These are phyloP conservation scores for Cyclocybe aegerita DNA, from an alignment of 768 basidiomycete species.

Conservation along the genomic window DNA sequence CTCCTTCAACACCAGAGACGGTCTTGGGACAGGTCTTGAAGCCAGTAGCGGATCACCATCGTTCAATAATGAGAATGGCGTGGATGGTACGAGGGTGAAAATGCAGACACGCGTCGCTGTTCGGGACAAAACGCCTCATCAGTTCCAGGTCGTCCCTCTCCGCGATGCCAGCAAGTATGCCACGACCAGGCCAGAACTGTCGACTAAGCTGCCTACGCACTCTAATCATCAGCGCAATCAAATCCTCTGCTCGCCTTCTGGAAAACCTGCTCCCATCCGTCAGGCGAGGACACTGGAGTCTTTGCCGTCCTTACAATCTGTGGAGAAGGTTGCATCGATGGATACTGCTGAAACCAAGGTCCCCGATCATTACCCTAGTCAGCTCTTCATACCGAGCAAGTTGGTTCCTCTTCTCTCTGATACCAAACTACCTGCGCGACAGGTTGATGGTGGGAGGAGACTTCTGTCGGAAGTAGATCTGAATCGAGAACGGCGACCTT, in stretches of 20 bases:
- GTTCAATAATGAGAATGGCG: slow-evolving; percentile 13
- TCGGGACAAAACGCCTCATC: slow-evolving; percentile 41
- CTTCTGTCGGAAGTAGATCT: slow-evolving; percentile 12
- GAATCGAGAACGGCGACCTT: neutral
- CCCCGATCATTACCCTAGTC: slow-evolving; percentile 1
- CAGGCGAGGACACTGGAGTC: slow-evolving; percentile 5
- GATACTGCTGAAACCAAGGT: slow-evolving; percentile 1
- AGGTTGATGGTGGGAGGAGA: neutral
- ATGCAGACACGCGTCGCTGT: slow-evolving; percentile 48
- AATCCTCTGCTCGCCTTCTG: slow-evolving; percentile 8
- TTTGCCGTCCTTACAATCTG: slow-evolving; percentile 5
- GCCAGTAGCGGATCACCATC: slow-evolving; percentile 5
- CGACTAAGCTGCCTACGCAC: slow-evolving; percentile 5
- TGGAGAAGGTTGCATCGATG: neutral
- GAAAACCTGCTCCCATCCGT: slow-evolving; percentile 8
- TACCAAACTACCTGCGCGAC: neutral
- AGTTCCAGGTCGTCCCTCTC: slow-evolving; percentile 43
- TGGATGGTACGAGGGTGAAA: slow-evolving; percentile 26
- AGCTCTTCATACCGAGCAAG: neutral
- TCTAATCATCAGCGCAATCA: slow-evolving; percentile 7
- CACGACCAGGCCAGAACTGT: slow-evolving; percentile 1
- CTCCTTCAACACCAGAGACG: neutral
- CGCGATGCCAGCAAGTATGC: slow-evolving; percentile 28
- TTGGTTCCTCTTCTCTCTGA: too few relatives aligned
- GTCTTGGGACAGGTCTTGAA: slow-evolving; percentile 5